Base-by-base conservation (phyloP, 2,329 filamentous ascomycete genomes). In the Graphilbum ipis-grandicollis region DNA sequence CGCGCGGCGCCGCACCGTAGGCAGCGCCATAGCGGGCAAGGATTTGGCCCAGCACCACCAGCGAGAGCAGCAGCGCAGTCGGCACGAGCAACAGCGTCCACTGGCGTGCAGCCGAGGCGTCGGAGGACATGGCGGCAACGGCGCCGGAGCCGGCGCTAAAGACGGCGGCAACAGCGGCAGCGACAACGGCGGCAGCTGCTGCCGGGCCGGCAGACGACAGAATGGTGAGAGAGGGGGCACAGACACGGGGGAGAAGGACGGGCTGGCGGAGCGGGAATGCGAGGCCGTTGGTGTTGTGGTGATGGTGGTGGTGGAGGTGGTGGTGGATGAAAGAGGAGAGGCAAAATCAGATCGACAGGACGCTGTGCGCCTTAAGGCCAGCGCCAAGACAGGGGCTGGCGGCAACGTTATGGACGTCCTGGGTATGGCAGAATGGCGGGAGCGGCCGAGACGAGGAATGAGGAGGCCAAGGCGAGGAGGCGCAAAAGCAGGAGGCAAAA, bases 81-180 rank as follows among this genome's bases (percentile, higher is more conserved):
- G 72, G 55, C 45, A 68, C 59, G 41, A 75, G 59, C 50, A 73
- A 57, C 46, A 70, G 58, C 51, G 66, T 65, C 68, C 68, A 72
- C 56, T 68, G 61, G 40, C 65, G 57, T 49, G 58, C 58, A 47
- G 60, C 57, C 45, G 61, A 59, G 52, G 64, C 50, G 60, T 57
- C 66, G 54, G 9, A 12, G 7, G 34, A 18, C 19, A 21, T 13
- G 29, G 36, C 17, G 29, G 29, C 29, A 18, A 31, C n/a, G 29
- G 29, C 29, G 29, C 6, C n/a, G 29, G n/a, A 18, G 10, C 13
- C 28, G 29, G 17, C 8, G n/a, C n/a, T n/a, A n/a, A n/a, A n/a
- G 2, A 23, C 15, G 9, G 14, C 18, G 31, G n/a, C 18, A 21
- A 31, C 4, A n/a, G n/a, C n/a, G 29, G n/a, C 29, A 31, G 29